Conservation (phyloP, 2,329 filamentous ascomycete species). For the Leptographium procerum region DNA sequence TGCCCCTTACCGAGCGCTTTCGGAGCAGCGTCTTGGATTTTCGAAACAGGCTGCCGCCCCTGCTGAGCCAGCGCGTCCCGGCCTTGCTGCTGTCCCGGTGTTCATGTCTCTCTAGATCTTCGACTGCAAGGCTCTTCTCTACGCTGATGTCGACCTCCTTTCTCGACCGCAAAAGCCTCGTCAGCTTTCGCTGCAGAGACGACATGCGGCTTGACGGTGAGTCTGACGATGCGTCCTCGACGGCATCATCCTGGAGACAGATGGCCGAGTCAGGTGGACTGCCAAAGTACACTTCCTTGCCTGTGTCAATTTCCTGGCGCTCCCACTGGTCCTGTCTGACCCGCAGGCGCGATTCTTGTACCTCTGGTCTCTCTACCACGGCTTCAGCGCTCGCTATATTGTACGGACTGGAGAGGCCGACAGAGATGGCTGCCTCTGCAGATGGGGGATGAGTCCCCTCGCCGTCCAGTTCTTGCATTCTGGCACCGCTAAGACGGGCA, state of each 20-base stretch:
- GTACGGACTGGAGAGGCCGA: too few species aligned
- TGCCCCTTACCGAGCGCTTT: neutral
- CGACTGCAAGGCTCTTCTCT: neutral
- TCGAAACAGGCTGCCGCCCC: neutral
- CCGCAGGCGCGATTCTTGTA: neutral
- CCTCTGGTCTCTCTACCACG: neutral
- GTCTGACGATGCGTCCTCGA: too few species aligned
- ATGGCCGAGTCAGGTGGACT: neutral
- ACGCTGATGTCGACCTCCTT: neutral
- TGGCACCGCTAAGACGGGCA: neutral
- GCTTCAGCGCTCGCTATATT: too few species aligned
- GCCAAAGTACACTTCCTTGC: neutral
- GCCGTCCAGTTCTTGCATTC: neutral
- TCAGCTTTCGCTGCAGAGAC: neutral
- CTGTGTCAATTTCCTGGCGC: neutral
- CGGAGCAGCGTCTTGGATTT: neutral
- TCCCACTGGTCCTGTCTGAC: neutral
- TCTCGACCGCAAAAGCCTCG: neutral
- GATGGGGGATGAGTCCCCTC: neutral
- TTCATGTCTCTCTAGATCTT: too few species aligned
- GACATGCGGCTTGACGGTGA: neutral
- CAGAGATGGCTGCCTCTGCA: neutral
- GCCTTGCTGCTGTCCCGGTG: too few species aligned
- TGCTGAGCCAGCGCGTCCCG: neutral
- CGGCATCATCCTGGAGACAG: neutral